phyloP scores from a whole-genome alignment of 1,284 basidiomycete species.

The Serendipita sp. region DNA sequence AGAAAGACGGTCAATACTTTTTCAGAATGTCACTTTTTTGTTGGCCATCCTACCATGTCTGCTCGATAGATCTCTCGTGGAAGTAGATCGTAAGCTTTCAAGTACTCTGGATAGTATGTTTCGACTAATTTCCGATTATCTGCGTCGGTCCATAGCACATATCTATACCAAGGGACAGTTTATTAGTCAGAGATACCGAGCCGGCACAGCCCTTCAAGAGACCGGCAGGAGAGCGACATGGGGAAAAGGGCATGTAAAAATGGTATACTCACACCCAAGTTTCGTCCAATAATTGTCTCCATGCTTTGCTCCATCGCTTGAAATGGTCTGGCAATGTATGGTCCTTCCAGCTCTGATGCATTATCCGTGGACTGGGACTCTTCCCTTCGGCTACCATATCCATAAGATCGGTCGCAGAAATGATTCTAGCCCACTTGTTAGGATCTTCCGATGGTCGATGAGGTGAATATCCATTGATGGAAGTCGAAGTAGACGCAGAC shows the following conservation, averaged over 20 bases:
- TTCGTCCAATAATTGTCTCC: constrained; percentile 10
- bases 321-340: constrained; percentile 12
- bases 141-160: constrained; percentile 15
- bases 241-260: background rate
- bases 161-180: background rate
- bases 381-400: background rate
- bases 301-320: constrained; percentile 12
- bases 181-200: background rate
- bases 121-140: constrained; percentile 12
- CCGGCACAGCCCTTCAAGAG: background rate
- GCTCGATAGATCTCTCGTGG: constrained; percentile 13
- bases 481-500: too few species aligned
- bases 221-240: background rate
- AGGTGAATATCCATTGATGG: background rate
- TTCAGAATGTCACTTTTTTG: background rate
- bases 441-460: background rate
- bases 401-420: background rate
- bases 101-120: constrained; percentile 10
- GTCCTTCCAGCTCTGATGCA: constrained; percentile 15
- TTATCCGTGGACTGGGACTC: constrained; percentile 3
- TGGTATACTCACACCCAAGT: background rate
- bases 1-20: background rate
- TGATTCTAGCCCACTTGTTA: background rate
- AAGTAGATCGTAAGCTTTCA: constrained; percentile 12
- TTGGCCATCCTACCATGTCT: constrained; percentile 9